Evolutionary conservation across 768 basidiomycete genomes (phyloP).

Genomic region (Mycena latifolia): DNA sequence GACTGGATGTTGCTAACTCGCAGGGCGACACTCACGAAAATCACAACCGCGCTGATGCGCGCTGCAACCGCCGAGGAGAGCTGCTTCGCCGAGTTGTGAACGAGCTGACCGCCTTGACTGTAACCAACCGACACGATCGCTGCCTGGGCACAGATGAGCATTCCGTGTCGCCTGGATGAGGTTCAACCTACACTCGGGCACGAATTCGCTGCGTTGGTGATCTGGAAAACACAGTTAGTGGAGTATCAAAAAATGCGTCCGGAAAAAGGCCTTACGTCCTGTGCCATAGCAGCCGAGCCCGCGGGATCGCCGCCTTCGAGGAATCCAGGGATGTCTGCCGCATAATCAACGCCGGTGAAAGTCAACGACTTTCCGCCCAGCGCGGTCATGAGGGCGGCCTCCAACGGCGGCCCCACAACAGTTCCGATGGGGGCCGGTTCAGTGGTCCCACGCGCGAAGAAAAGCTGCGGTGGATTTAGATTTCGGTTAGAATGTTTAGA

Average conservation of each 20-base stretch:
- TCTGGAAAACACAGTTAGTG: background rate
- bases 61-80: no score
- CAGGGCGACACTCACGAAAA: slow-evolving; percentile 39
- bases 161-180: background rate
- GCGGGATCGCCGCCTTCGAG: no score
- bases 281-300: slow-evolving; percentile 52
- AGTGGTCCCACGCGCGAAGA: slow-evolving; percentile 54
- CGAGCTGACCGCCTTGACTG: no score
- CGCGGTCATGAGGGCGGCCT: slow-evolving; percentile 46
- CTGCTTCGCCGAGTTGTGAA: no score
- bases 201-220: slow-evolving; percentile 20
- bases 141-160: background rate
- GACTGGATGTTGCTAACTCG: no score
- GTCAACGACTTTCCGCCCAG: no score
- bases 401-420: slow-evolving; percentile 54
- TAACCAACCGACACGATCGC: no score
- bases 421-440: slow-evolving; percentile 50
- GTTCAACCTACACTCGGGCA: slow-evolving; percentile 38
- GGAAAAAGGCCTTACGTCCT: slow-evolving; percentile 38
- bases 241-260: background rate
- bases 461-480: slow-evolving; percentile 33
- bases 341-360: no score
- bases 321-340: no score
- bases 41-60: slow-evolving; percentile 49
- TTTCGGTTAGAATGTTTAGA: background rate